Conservation (phyloP, 2,329 filamentous ascomycete genomes). For the Xylaria sp. region DNA sequence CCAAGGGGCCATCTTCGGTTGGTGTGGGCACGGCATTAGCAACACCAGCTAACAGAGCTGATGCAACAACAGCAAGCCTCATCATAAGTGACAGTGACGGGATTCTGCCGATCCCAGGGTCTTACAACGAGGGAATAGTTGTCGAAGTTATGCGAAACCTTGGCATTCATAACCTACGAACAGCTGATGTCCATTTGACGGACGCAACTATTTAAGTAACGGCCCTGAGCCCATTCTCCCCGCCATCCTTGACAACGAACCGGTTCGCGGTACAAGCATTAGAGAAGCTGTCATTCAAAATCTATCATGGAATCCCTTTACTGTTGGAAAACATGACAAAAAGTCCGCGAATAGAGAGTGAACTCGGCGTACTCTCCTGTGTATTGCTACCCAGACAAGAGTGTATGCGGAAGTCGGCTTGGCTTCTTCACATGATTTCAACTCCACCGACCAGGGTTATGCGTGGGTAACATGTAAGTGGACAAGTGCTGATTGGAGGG, state of each 20-base stretch:
- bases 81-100: constrained; percentile 12
- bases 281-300: background rate
- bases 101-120: background rate
- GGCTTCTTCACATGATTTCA: constrained; percentile 18
- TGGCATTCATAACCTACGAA: background rate
- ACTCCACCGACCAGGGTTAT: constrained; percentile 31
- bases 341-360: constrained; percentile 33
- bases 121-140: background rate
- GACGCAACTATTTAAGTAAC: constrained; percentile 26
- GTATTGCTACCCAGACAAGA: background rate
- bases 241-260: background rate
- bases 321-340: background rate
- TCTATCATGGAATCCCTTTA: background rate
- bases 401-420: constrained; percentile 12
- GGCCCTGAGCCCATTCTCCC: background rate
- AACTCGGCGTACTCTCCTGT: background rate
- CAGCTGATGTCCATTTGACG: background rate
- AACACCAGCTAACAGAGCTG: constrained; percentile 45
- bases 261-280: background rate
- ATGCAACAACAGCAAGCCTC: constrained; percentile 28
- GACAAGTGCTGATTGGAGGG: constrained; percentile 34
- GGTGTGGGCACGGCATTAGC: constrained; percentile 49
- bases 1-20: constrained; percentile 44
- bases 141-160: background rate
- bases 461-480: background rate